These are phyloP conservation scores for Pleurotus djamor DNA, from an alignment of 768 basidiomycete genomes.

Conservation along the genomic window DNA sequence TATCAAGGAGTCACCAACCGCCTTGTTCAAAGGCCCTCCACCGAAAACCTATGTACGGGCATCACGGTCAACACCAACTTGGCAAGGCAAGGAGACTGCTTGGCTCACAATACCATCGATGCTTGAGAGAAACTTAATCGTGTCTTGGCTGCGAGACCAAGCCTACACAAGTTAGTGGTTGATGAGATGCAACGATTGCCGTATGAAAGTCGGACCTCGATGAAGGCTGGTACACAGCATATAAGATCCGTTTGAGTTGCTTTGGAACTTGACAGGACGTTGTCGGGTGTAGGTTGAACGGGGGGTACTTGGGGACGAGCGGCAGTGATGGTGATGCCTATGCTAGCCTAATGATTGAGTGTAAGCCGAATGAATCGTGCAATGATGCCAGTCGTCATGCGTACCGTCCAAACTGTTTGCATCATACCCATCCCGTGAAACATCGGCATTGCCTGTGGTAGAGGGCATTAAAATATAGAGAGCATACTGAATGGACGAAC, in stretches of 20 bases:
- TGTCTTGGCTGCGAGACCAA: constrained; percentile 12
- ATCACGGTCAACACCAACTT: background rate
- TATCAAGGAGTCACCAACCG: constrained; percentile 29
- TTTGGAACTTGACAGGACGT: constrained; percentile 20
- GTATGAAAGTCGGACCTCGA: constrained; percentile 21
- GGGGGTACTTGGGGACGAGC: constrained; percentile 25
- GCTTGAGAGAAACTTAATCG: constrained; percentile 18
- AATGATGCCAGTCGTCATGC: background rate
- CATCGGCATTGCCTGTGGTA: constrained; percentile 1
- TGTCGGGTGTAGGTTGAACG: constrained; percentile 23
- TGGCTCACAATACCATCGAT: constrained; percentile 28
- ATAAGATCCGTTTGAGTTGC: constrained; percentile 18
- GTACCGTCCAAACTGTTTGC: constrained; percentile 11
- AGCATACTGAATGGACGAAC: background rate
- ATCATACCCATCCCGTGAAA: constrained; percentile 11
- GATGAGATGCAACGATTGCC: background rate
- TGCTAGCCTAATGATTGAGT: constrained; percentile 14
- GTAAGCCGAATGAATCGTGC: background rate
- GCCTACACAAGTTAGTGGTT: background rate
- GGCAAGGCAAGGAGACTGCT: background rate
- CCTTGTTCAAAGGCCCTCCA: constrained; percentile 35
- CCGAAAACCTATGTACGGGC: constrained; percentile 24
- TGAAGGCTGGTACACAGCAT: constrained; percentile 25
- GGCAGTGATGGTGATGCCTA: constrained; percentile 21
- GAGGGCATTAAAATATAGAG: background rate